These are phyloP conservation scores for Sporothrix schenckii DNA, from an alignment of 2,329 filamentous ascomycete genomes.

Conservation along the genomic window DNA sequence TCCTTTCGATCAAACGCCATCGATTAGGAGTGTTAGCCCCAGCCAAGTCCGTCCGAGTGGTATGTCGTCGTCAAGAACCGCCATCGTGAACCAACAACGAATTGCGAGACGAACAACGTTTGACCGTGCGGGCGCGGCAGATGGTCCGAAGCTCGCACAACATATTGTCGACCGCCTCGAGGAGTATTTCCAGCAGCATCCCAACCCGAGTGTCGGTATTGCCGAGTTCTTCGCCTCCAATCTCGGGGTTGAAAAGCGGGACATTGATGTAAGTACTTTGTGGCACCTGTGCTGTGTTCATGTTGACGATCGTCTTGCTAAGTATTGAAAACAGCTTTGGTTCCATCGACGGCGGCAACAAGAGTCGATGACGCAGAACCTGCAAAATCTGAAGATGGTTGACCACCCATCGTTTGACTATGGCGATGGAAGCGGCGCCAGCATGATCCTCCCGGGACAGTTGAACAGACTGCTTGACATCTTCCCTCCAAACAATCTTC, in stretches of 20 bases:
- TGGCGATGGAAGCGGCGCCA: constrained; percentile 40
- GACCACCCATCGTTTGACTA: constrained; percentile 40
- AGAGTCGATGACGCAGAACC: constrained; percentile 50
- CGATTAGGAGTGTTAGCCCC: constrained; percentile 31
- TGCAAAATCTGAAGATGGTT: constrained; percentile 51
- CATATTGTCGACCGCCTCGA: constrained; percentile 57
- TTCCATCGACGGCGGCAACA: constrained; percentile 58
- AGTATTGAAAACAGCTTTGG: constrained; percentile 45
- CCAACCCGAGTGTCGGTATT: constrained; percentile 54
- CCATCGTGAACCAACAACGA: constrained; percentile 53
- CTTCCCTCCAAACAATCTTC: constrained; percentile 49
- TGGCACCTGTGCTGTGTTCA: neutral
- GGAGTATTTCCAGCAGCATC: constrained; percentile 55
- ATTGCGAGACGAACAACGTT: constrained; percentile 48
- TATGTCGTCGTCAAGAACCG: constrained; percentile 40
- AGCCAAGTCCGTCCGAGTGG: neutral
- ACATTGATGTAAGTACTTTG: constrained; percentile 46
- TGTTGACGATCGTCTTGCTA: neutral
- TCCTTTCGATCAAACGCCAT: constrained; percentile 35
- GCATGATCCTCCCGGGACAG: constrained; percentile 57
- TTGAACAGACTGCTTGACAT: constrained; percentile 57
- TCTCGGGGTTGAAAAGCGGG: constrained; percentile 54
- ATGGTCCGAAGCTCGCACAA: constrained; percentile 51
- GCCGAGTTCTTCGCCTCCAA: constrained; percentile 59
- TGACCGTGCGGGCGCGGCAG: constrained; percentile 43